phyloP scores from a whole-genome alignment of 2,329 filamentous ascomycete genomes.

The Piedraia hortae region DNA sequence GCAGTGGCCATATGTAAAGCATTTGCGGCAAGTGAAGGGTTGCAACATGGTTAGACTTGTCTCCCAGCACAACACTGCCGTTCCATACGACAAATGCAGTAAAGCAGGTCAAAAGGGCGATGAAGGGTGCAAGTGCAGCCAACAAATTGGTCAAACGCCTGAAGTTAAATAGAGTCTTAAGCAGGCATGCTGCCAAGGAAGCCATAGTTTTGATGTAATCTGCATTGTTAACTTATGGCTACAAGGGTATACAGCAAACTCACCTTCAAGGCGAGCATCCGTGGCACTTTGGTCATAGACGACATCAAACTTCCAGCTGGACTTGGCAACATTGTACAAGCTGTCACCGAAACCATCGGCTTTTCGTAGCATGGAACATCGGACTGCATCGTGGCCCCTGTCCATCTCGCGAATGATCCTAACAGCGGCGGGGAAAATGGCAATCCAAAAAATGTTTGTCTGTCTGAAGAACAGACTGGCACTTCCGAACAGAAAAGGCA shows the following conservation, averaged over 20 bases:
- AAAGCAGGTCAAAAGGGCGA: constrained; percentile 40
- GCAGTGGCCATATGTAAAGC: constrained; percentile 82
- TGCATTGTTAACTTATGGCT: constrained; percentile 7
- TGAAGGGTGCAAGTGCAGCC: constrained; percentile 17
- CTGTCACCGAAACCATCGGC: constrained; percentile 10
- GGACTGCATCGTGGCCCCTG: constrained; percentile 23
- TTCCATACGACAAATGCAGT: constrained; percentile 59
- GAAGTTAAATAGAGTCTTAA: constrained; percentile 15
- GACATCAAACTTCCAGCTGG: constrained; percentile 15
- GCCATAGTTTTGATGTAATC: constrained; percentile 25
- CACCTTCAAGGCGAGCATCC: constrained; percentile 23
- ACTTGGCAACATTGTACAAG: constrained; percentile 8
- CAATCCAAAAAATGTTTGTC: constrained; percentile 92
- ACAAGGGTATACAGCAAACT: constrained; percentile 1
- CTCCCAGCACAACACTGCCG: constrained; percentile 71
- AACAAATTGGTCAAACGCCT: constrained; percentile 5
- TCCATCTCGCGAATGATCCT: constrained; percentile 19
- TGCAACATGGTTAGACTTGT: constrained; percentile 81
- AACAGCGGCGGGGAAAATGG: constrained; percentile 40
- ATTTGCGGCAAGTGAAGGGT: constrained; percentile 76
- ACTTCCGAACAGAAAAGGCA: constrained; percentile 21
- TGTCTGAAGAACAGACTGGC: constrained; percentile 53
- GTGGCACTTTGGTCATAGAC: constrained; percentile 23
- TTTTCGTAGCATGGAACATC: constrained; percentile 9
- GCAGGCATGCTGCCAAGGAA: constrained; percentile 33